Percentiles rank a stretch among this genome's conserved stretches.
Conservation (phyloP, 2,329 filamentous ascomycete genomes). For the Hypoxylon rubiginosum region DNA sequence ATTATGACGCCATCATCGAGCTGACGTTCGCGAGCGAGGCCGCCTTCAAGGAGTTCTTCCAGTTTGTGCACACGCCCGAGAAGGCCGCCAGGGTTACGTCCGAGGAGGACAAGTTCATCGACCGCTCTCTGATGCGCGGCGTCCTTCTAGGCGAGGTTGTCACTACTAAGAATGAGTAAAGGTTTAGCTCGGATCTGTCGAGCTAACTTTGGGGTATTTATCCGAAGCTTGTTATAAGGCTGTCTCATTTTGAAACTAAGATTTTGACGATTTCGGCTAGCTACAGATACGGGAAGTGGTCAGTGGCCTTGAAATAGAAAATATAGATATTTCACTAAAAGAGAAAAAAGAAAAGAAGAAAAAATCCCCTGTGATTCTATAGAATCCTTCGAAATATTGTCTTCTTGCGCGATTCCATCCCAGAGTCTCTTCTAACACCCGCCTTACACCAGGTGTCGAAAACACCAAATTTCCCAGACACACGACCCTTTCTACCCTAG, state of each 20-base stretch:
- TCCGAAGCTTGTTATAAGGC: background rate
- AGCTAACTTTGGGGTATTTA: too few relatives aligned
- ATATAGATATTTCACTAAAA: too few relatives aligned
- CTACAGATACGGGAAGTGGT: background rate
- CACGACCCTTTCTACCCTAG: too few relatives aligned
- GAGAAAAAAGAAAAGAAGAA: too few relatives aligned
- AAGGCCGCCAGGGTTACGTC: conserved; percentile 40
- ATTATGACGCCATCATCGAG: conserved; percentile 42
- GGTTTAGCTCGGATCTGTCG: background rate
- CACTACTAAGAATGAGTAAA: conserved; percentile 25
- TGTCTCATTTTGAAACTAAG: background rate
- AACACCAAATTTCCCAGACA: too few relatives aligned
- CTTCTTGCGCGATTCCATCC: too few relatives aligned
- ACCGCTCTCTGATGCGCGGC: conserved; percentile 37
- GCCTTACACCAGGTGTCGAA: too few relatives aligned
- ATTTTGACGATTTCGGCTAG: background rate
- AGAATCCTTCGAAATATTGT: too few relatives aligned
- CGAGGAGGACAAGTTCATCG: conserved; percentile 44
- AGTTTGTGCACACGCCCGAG: conserved; percentile 37
- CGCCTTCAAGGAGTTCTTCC: conserved; percentile 44
- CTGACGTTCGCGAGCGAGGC: conserved; percentile 38
- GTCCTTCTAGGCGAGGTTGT: conserved; percentile 33
- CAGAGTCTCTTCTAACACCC: too few relatives aligned
- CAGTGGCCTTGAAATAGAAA: too few relatives aligned
- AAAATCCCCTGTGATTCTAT: too few relatives aligned